Conservation (phyloP, 192 early-diverging fungal genomes). For the Coemansia sp. region DNA sequence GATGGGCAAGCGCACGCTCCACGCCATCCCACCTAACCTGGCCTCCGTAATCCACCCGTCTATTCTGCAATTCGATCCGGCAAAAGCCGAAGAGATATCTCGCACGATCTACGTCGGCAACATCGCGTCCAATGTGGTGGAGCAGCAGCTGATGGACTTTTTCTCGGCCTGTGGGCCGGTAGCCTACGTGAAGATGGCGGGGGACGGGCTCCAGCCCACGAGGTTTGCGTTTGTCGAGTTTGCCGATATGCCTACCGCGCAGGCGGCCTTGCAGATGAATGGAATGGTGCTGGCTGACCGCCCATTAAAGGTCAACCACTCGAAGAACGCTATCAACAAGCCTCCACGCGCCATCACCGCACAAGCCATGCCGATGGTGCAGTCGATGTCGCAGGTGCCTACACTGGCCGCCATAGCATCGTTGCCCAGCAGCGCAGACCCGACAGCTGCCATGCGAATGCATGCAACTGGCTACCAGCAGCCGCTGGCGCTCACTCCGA, state of each 20-base stretch:
- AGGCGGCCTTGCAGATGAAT: constrained; percentile 63
- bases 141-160: constrained; percentile 62
- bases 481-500: background rate
- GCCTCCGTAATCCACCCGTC: constrained; percentile 53
- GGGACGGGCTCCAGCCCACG: constrained; percentile 62
- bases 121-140: constrained; percentile 55
- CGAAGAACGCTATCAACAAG: constrained; percentile 78
- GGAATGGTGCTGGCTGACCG: constrained; percentile 63
- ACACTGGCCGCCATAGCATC: constrained; percentile 37
- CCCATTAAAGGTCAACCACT: constrained; percentile 70
- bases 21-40: constrained; percentile 39
- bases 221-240: constrained; percentile 82
- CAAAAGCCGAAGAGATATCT: constrained; percentile 72
- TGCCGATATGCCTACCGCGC: constrained; percentile 57
- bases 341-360: constrained; percentile 6
- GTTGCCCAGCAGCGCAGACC: constrained; percentile 24
- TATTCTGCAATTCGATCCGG: constrained; percentile 60
- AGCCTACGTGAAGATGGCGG: constrained; percentile 73
- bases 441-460: constrained; percentile 1
- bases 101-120: constrained; percentile 78
- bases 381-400: constrained; percentile 6
- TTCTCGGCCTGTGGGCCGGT: constrained; percentile 66
- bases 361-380: background rate
- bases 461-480: constrained; percentile 15
- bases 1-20: constrained; percentile 27